Conservation (phyloP, 2,329 filamentous ascomycete species). For the Scedosporium aurantiacum region DNA sequence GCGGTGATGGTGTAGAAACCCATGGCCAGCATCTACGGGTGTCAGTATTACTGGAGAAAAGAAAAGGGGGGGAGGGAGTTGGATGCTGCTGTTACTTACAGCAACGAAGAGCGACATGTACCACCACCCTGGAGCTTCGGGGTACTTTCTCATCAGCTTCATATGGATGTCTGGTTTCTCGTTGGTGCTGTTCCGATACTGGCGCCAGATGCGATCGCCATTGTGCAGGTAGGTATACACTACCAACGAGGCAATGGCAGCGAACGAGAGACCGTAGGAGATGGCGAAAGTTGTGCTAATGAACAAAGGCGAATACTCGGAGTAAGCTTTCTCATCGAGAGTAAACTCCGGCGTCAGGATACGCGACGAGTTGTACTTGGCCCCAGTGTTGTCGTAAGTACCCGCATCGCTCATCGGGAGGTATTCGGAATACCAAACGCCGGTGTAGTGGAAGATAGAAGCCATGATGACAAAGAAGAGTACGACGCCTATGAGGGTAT, state of each 20-base stretch:
- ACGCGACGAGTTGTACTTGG: conserved; percentile 50
- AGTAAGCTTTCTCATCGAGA: conserved; percentile 52
- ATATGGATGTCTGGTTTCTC: conserved; percentile 55
- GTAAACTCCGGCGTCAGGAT: conserved; percentile 52
- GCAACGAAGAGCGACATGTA: conserved; percentile 46
- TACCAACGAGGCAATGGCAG: conserved; percentile 58
- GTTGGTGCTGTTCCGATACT: conserved; percentile 45
- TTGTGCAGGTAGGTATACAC: conserved; percentile 58
- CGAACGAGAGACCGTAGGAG: conserved; percentile 61
- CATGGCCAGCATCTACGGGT: conserved; percentile 36
- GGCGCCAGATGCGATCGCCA: conserved; percentile 53
- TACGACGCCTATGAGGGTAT: conserved; percentile 57
- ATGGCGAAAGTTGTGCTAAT: conserved; percentile 63
- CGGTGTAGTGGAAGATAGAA: conserved; percentile 52
- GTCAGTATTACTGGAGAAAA: not conserved
- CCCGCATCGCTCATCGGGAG: conserved; percentile 59
- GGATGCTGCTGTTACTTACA: conserved; percentile 25
- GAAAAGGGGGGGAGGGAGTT: not conserved
- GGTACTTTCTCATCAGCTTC: conserved; percentile 52
- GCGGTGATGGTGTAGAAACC: conserved; percentile 44
- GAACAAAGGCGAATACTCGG: conserved; percentile 57
- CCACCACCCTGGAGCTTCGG: conserved; percentile 54
- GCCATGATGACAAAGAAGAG: conserved; percentile 52
- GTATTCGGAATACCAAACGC: conserved; percentile 52
- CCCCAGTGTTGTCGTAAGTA: conserved; percentile 62